Conservation (phyloP, 2,329 filamentous ascomycete genomes). For the Cladophialophora immunda region DNA sequence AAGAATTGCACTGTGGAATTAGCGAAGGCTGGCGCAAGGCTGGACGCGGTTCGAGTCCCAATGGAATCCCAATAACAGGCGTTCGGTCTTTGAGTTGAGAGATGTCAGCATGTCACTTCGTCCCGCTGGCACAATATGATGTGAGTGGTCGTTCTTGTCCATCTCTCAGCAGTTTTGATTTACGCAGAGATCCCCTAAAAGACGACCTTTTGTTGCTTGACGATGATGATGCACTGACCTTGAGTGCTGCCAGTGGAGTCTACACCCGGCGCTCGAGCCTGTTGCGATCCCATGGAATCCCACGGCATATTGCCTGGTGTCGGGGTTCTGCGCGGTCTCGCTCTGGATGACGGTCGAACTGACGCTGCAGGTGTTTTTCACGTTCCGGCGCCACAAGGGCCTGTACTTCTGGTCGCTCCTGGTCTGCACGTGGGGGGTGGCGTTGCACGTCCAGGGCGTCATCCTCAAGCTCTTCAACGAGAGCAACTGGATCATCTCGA, state of each 20-base stretch:
- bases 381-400: conserved; percentile 10
- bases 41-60: not conserved
- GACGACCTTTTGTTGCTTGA: not conserved
- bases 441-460: conserved; percentile 12
- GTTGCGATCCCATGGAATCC: conserved; percentile 10
- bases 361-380: conserved; percentile 15
- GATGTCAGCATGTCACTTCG: conserved; percentile 14
- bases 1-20: not conserved
- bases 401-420: conserved; percentile 17
- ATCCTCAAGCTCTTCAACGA: conserved; percentile 17
- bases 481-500: conserved; percentile 17
- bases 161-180: not conserved
- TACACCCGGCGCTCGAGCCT: conserved; percentile 7
- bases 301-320: conserved; percentile 6
- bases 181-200: not conserved
- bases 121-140: conserved; percentile 14
- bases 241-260: conserved; percentile 9
- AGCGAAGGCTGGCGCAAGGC: not conserved
- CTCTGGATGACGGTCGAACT: conserved; percentile 14
- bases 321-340: conserved; percentile 8
- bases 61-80: conserved; percentile 6
- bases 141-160: not conserved
- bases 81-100: conserved; percentile 11
- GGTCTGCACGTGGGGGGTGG: conserved; percentile 13
- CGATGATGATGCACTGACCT: too few relatives aligned